phyloP scores from a whole-genome alignment of 768 basidiomycete genomes.

The Thelephora ganbajun region DNA sequence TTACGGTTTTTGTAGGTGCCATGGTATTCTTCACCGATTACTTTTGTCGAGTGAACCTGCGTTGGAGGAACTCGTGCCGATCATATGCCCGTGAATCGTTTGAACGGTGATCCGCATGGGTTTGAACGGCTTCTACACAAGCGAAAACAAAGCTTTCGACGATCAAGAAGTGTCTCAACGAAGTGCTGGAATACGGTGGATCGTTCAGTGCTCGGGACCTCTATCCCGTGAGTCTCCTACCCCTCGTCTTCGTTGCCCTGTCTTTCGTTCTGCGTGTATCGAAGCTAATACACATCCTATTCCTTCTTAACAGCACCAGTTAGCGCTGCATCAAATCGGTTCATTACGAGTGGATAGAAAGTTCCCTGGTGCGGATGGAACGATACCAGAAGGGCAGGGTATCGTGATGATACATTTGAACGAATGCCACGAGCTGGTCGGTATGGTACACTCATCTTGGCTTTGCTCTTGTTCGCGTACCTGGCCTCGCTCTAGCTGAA shows the following conservation, averaged over 20 bases:
- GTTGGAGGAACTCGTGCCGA: slow-evolving; percentile 94
- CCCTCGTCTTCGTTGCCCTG: too few relatives aligned
- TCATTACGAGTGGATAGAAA: slow-evolving; percentile 86
- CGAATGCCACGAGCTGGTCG: slow-evolving; percentile 90
- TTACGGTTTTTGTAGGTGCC: slow-evolving; percentile 43
- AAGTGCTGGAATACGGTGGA: slow-evolving; percentile 90
- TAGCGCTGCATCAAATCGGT: slow-evolving; percentile 92
- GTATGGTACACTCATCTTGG: slow-evolving; percentile 47
- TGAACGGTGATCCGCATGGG: background rate
- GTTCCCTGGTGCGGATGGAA: slow-evolving; percentile 79
- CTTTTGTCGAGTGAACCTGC: slow-evolving; percentile 94
- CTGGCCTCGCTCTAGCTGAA: slow-evolving; percentile 4
- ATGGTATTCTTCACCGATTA: slow-evolving; percentile 87
- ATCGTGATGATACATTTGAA: slow-evolving; percentile 92
- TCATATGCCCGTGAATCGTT: slow-evolving; percentile 34
- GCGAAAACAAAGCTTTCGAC: too few relatives aligned
- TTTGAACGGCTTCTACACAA: slow-evolving; percentile 23
- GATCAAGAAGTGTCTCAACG: slow-evolving; percentile 97
- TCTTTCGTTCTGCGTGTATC: background rate
- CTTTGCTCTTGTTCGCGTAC: slow-evolving; percentile 1
- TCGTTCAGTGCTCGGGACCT: slow-evolving; percentile 85
- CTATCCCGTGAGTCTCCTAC: slow-evolving; percentile 61
- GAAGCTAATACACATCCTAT: background rate
- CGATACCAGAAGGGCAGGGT: slow-evolving; percentile 90
- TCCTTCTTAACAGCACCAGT: slow-evolving; percentile 56